Evolutionary conservation across 257 asterid genomes (phyloP).

Genomic region (Paraleonurus japonicus): DNA sequence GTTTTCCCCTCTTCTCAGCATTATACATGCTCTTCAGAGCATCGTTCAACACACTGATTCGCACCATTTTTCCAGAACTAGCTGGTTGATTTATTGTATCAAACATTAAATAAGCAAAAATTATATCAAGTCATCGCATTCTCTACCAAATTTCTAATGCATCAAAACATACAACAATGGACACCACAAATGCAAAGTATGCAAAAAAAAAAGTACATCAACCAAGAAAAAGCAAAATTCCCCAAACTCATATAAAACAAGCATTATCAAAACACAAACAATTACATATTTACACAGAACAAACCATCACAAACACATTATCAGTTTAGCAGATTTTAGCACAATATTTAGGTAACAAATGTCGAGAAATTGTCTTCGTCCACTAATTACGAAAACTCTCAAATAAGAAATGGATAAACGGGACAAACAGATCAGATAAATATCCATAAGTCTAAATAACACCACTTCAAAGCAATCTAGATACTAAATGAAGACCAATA

Average conservation of each 20-base stretch:
- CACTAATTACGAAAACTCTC: not conserved
- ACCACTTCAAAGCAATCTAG: not conserved
- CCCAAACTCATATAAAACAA: not conserved
- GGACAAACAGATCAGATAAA: not conserved
- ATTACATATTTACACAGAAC: not conserved
- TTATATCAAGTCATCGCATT: not conserved
- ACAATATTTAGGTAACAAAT: not conserved
- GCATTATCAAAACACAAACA: not conserved
- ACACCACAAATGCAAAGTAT: not conserved
- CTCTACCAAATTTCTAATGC: too few relatives aligned
- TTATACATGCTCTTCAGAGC: not conserved
- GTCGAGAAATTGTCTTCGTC: not conserved
- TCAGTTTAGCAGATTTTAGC: not conserved
- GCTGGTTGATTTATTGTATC: not conserved
- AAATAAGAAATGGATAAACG: not conserved
- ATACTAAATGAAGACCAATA: not conserved
- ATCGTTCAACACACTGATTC: slow-evolving; percentile 5
- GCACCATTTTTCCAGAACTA: not conserved
- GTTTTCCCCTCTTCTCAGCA: not conserved
- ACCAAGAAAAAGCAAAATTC: not conserved
- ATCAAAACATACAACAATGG: too few relatives aligned
- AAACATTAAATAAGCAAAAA: not conserved
- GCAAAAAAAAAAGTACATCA: not conserved
- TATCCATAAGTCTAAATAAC: not conserved
- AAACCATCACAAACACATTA: not conserved